Conservation (phyloP, 257 asterid species). For the Nicotiana tomentosiformis region DNA sequence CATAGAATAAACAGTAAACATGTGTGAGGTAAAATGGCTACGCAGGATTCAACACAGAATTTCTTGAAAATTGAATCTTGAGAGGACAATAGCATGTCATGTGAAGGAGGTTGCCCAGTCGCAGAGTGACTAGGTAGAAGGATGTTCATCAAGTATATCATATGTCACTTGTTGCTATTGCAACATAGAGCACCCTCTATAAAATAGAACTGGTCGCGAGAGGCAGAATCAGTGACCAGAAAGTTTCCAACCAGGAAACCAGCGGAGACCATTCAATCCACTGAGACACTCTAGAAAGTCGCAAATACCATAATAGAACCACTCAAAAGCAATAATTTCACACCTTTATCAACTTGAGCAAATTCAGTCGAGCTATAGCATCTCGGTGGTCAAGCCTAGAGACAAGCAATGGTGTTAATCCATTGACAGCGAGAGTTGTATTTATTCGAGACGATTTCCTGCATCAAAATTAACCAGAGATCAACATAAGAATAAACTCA, state of each 20-base stretch:
- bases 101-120: background rate
- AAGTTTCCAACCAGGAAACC: background rate
- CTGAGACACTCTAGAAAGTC: background rate
- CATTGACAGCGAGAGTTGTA: constrained; percentile 91
- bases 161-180: background rate
- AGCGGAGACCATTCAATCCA: background rate
- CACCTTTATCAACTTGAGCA: constrained; percentile 91
- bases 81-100: background rate
- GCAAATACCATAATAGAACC: background rate
- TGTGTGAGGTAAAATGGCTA: background rate
- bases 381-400: constrained; percentile 88
- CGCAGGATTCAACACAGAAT: background rate
- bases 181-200: background rate
- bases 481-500: constrained; percentile 8
- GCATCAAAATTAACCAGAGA: constrained; percentile 25
- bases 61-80: background rate
- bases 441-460: constrained; percentile 97
- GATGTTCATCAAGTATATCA: background rate
- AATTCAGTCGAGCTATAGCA: constrained; percentile 91
- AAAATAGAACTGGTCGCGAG: background rate
- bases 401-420: constrained; percentile 85
- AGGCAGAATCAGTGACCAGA: background rate
- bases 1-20: background rate
- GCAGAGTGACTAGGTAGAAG: background rate
- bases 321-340: constrained; percentile 9